Conservation (phyloP, 495 filamentous ascomycete species). For the Clavariopsis aquatica region DNA sequence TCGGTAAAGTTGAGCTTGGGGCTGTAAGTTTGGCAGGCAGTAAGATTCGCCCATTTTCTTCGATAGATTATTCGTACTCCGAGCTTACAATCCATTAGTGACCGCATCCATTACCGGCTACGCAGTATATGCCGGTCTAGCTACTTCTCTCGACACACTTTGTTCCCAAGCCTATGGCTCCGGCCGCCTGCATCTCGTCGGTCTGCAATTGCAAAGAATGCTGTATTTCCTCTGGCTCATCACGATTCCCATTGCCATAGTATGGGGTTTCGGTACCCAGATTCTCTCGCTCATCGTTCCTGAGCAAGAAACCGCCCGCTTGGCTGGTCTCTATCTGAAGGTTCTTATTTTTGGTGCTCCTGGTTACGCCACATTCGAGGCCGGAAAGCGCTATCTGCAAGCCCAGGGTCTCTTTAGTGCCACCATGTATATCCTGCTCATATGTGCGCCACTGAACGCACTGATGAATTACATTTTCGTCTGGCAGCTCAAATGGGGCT, state of each 20-base stretch:
- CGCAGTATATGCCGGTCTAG: constrained; percentile 68
- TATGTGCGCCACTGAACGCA: constrained; percentile 67
- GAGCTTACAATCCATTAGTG: constrained; percentile 45
- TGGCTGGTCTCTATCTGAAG: constrained; percentile 68
- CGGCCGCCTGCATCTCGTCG: constrained; percentile 67
- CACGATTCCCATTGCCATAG: constrained; percentile 61
- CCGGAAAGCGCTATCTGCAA: constrained; percentile 70
- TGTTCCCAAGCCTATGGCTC: constrained; percentile 75
- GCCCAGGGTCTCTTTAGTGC: constrained; percentile 71
- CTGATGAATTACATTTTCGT: constrained; percentile 70
- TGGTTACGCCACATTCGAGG: constrained; percentile 68
- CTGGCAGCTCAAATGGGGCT: constrained; percentile 74
- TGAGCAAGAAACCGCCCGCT: constrained; percentile 59
- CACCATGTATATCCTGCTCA: constrained; percentile 64
- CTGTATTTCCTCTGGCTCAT: constrained; percentile 63
- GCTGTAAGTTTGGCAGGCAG: constrained; percentile 62
- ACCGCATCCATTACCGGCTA: constrained; percentile 74
- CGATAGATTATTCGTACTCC: not conserved
- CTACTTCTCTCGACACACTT: constrained; percentile 70
- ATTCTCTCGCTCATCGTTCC: constrained; percentile 63
- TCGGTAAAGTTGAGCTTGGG: constrained; percentile 38
- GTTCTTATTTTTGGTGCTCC: constrained; percentile 66
- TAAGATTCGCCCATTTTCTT: constrained; percentile 17
- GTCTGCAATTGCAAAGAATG: constrained; percentile 72
- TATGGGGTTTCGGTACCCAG: constrained; percentile 60